A percentile compares a stretch with the other conserved stretches of the same genome.
Evolutionary conservation across 202 grass and related monocot genomes (phyloP).

Genomic region (Setaria italica): DNA sequence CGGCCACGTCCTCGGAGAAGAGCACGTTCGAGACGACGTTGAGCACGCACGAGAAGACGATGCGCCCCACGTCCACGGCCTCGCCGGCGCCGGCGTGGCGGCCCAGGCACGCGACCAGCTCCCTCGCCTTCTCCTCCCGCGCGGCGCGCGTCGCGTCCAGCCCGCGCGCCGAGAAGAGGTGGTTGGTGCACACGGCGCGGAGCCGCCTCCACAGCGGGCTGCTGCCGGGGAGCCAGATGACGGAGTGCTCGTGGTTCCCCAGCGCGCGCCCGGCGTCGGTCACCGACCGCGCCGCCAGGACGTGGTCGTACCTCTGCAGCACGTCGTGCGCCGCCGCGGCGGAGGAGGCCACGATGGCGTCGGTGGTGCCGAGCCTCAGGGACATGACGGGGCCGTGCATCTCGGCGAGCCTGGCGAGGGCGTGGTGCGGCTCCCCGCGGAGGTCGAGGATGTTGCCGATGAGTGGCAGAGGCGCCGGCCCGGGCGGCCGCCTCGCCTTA

Average conservation of each 20-base stretch:
- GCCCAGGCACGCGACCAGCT: slow-evolving; percentile 46
- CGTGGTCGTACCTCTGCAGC: slow-evolving; percentile 59
- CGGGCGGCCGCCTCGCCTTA: slow-evolving; percentile 37
- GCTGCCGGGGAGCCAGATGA: slow-evolving; percentile 49
- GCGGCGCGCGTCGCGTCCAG: slow-evolving; percentile 57
- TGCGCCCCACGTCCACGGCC: slow-evolving; percentile 42
- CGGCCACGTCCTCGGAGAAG: slow-evolving; percentile 67
- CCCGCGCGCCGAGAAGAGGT: slow-evolving; percentile 57
- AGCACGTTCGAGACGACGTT: slow-evolving; percentile 63
- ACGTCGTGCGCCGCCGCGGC: slow-evolving; percentile 56
- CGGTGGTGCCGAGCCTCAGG: slow-evolving; percentile 51
- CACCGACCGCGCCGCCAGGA: slow-evolving; percentile 49
- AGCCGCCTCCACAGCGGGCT: slow-evolving; percentile 64
- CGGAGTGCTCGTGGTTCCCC: slow-evolving; percentile 49
- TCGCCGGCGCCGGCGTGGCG: background rate
- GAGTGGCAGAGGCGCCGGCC: slow-evolving; percentile 50
- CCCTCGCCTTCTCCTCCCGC: slow-evolving; percentile 45
- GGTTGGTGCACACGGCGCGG: slow-evolving; percentile 56
- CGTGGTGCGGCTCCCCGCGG: slow-evolving; percentile 53
- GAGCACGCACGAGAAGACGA: slow-evolving; percentile 53
- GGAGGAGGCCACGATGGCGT: slow-evolving; percentile 56
- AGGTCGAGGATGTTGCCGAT: slow-evolving; percentile 63
- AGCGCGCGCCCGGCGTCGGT: slow-evolving; percentile 56
- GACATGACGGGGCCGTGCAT: slow-evolving; percentile 66
- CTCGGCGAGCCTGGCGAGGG: slow-evolving; percentile 50